Conservation (phyloP, 2,329 filamentous ascomycete genomes). For the Nannizziopsis arthrosporioides region DNA sequence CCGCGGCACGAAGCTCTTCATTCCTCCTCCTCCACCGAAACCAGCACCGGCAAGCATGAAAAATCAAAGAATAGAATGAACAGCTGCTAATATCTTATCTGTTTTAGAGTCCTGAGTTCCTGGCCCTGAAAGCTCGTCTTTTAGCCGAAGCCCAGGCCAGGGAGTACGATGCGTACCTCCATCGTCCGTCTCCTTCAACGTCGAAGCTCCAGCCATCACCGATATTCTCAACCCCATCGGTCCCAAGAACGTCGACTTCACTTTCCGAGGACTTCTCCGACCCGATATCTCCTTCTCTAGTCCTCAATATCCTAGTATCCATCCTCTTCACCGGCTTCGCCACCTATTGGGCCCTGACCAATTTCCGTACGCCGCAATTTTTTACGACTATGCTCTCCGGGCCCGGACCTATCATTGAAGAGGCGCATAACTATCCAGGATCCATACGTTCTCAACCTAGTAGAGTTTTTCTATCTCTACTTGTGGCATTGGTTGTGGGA, state of each 20-base stretch:
- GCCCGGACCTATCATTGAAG: slow-evolving; percentile 13
- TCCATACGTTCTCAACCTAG: slow-evolving; percentile 24
- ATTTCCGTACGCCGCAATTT: slow-evolving; percentile 27
- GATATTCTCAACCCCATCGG: slow-evolving; percentile 44
- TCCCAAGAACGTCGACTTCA: slow-evolving; percentile 25
- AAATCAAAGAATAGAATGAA: not conserved
- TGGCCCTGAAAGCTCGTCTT: slow-evolving; percentile 73
- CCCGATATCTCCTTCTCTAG: slow-evolving; percentile 44
- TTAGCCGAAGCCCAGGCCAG: slow-evolving; percentile 71
- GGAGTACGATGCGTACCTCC: slow-evolving; percentile 69
- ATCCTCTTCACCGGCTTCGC: slow-evolving; percentile 55
- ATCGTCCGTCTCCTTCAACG: slow-evolving; percentile 41
- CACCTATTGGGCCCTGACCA: slow-evolving; percentile 34
- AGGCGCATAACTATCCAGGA: slow-evolving; percentile 12
- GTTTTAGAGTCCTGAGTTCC: slow-evolving; percentile 65
- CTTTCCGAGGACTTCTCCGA: slow-evolving; percentile 33
- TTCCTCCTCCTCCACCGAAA: slow-evolving; percentile 69
- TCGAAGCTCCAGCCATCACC: slow-evolving; percentile 24
- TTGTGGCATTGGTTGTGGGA: slow-evolving; percentile 33
- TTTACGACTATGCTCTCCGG: slow-evolving; percentile 13
- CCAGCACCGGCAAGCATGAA: slow-evolving; percentile 53
- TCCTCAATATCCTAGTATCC: slow-evolving; percentile 81
- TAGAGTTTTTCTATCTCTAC: slow-evolving; percentile 32
- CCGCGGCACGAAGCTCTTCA: slow-evolving; percentile 58
- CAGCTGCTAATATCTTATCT: not conserved